phyloP scores from a whole-genome alignment of 768 basidiomycete species.

The Boletus coccyginus region DNA sequence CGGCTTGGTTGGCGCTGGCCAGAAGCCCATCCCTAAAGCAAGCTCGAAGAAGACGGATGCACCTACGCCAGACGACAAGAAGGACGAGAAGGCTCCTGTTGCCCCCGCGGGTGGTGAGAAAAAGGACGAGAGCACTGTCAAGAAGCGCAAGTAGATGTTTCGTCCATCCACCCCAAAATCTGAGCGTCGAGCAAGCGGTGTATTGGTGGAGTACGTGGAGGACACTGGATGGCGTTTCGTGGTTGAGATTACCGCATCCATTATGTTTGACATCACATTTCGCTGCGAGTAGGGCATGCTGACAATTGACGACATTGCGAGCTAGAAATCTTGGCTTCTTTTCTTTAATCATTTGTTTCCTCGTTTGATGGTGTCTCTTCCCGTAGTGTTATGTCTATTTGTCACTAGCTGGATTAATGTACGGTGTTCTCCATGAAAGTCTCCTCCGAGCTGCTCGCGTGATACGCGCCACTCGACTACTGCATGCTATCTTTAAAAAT shows the following conservation, averaged over 20 bases:
- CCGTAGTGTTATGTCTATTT: too few relatives aligned
- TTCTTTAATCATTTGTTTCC: slow-evolving; percentile 17
- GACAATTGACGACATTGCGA: slow-evolving; percentile 4
- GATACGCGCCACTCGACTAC: background rate
- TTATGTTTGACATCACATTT: slow-evolving; percentile 8
- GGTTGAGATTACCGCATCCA: background rate
- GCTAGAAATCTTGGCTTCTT: background rate
- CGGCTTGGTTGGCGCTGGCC: slow-evolving; percentile 70
- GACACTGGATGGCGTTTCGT: slow-evolving; percentile 6
- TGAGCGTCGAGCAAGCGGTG: background rate
- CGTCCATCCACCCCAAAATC: slow-evolving; percentile 3
- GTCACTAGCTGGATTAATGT: slow-evolving; percentile 16
- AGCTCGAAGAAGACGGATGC: slow-evolving; percentile 73
- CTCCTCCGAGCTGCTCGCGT: too few relatives aligned
- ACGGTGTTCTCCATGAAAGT: slow-evolving; percentile 16
- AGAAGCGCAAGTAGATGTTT: slow-evolving; percentile 66
- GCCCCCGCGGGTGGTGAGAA: slow-evolving; percentile 73
- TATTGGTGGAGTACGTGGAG: slow-evolving; percentile 2
- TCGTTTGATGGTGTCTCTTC: too few relatives aligned
- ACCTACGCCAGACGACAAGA: slow-evolving; percentile 61
- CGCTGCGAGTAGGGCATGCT: slow-evolving; percentile 7
- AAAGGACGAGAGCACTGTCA: slow-evolving; percentile 63
- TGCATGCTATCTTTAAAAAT: background rate
- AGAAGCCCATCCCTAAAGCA: slow-evolving; percentile 71
- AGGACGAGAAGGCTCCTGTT: slow-evolving; percentile 61